phyloP scores from a whole-genome alignment of 805 yeast genomes.

The Wickerhamomyces canadensis region DNA sequence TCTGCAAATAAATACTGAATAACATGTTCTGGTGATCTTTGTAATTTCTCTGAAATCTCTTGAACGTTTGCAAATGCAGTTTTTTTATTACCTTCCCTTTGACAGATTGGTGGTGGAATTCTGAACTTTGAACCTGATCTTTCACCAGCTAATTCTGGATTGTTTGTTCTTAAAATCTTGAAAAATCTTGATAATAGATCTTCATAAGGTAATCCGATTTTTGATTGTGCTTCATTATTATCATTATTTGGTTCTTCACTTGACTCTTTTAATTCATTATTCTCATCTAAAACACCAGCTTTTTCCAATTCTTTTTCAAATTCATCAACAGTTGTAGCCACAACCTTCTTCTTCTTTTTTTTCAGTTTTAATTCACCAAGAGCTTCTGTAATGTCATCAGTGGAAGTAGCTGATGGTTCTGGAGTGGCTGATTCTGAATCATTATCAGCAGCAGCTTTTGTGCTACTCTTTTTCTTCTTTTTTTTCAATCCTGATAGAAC shows the following conservation, averaged over 20 bases:
- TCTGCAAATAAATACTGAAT: conserved; percentile 97
- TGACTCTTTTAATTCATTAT: conserved; percentile 18
- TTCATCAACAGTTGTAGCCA: conserved; percentile 55
- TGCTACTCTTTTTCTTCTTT: conserved; percentile 70
- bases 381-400: conserved; percentile 49
- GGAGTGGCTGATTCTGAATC: conserved; percentile 31
- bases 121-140: conserved; percentile 86
- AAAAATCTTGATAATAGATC: conserved; percentile 81
- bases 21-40: conserved; percentile 94
- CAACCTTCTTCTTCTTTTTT: conserved; percentile 76
- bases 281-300: conserved; percentile 70
- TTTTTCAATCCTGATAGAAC: conserved; percentile 78
- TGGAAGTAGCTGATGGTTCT: conserved; percentile 27
- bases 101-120: conserved; percentile 96
- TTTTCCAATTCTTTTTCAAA: conserved; percentile 85
- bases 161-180: conserved; percentile 78
- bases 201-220: conserved; percentile 67
- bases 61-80: conserved; percentile 94
- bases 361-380: conserved; percentile 69
- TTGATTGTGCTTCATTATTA: conserved; percentile 30
- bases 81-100: conserved; percentile 96
- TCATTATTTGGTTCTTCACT: conserved; percentile 25
- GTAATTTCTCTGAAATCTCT: conserved; percentile 88
- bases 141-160: conserved; percentile 98
- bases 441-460: too few relatives aligned